phyloP scores from a whole-genome alignment of 148 eudicot genomes.

The Oxyria digyna region DNA sequence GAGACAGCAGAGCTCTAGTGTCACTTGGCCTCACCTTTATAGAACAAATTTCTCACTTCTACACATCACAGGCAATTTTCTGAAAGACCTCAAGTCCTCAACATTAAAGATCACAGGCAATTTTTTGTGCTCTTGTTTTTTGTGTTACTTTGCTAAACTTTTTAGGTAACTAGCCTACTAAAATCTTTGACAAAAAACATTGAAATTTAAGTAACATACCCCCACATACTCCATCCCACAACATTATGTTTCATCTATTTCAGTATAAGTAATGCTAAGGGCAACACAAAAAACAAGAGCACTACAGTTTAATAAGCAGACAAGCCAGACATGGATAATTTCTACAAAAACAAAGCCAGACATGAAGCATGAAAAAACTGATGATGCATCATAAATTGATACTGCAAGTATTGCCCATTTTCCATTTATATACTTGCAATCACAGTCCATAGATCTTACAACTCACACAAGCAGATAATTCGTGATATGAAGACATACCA shows the following conservation, averaged over 20 bases:
- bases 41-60: background rate
- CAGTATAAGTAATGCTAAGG: background rate
- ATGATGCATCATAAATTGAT: background rate
- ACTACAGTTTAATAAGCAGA: background rate
- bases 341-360: background rate
- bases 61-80: background rate
- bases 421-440: background rate
- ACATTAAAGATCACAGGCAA: background rate
- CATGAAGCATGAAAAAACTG: background rate
- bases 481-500: constrained; percentile 43
- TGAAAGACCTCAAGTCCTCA: no score
- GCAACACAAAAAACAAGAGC: background rate
- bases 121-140: background rate
- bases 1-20: background rate
- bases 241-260: background rate
- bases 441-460: background rate
- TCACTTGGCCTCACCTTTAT: background rate
- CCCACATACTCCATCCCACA: background rate
- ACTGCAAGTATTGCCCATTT: background rate
- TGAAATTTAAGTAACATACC: background rate
- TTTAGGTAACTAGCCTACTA: background rate
- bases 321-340: background rate
- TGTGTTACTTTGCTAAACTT: background rate
- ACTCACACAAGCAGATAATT: constrained; percentile 5
- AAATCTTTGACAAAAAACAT: background rate